These are phyloP conservation scores for Ophiognomonia clavigignenti-juglandacearum DNA, from an alignment of 2,329 filamentous ascomycete species.

Conservation along the genomic window DNA sequence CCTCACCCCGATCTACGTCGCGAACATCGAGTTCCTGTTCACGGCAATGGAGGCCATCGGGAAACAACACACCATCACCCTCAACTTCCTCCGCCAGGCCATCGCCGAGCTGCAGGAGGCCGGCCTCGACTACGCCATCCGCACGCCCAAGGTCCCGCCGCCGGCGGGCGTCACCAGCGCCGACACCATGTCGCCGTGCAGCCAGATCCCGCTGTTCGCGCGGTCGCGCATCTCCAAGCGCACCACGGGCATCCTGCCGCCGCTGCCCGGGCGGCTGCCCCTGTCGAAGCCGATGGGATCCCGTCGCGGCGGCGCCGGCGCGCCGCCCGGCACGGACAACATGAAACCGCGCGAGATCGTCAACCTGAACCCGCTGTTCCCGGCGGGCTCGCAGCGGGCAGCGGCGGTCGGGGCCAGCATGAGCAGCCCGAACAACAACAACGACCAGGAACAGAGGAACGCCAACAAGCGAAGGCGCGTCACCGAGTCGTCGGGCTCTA, in stretches of 20 bases:
- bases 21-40: conserved; percentile 69
- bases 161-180: conserved; percentile 21
- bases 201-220: conserved; percentile 41
- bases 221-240: conserved; percentile 35
- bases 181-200: conserved; percentile 21
- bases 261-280: conserved; percentile 41
- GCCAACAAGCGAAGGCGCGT: conserved; percentile 14
- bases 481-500: conserved; percentile 4
- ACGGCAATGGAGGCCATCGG: conserved; percentile 74
- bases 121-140: conserved; percentile 2
- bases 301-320: too few species aligned
- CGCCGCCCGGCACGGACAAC: too few species aligned
- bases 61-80: conserved; percentile 68
- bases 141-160: conserved; percentile 2
- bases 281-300: conserved; percentile 28
- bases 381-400: too few species aligned
- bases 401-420: too few species aligned
- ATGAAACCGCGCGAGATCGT: neutral
- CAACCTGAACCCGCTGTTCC: too few species aligned
- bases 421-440: too few species aligned
- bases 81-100: conserved; percentile 79
- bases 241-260: conserved; percentile 34
- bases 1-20: conserved; percentile 41
- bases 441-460: conserved; percentile 16
- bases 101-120: conserved; percentile 68